Base-by-base conservation (phyloP, 495 filamentous ascomycete species). In the Lasiosphaeris hirsuta region DNA sequence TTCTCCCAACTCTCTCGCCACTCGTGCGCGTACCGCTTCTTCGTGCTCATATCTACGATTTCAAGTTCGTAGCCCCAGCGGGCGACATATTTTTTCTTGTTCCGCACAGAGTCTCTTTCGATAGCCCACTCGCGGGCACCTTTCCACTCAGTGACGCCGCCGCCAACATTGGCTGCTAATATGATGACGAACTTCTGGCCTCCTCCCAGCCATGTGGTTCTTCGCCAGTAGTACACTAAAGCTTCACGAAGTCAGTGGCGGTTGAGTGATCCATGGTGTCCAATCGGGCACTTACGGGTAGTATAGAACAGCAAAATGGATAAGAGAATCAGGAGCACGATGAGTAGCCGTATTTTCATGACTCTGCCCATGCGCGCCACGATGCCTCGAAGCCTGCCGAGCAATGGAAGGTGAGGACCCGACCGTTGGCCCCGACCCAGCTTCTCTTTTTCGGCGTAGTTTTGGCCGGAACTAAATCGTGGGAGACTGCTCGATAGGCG, bases 1-100 rank as follows among this genome's bases (percentile, higher is more conserved):
- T 97, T 97, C 76, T 99, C 94, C 94, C 94, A 99, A 69, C 92
- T 93, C 73, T 99, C 94, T 65, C 94, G 82, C 94, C 94, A 99
- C 67, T 99, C 94, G 69, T 99, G 95, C 45, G 94, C 95, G 69
- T 99, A 99, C 34, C 92, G 83, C 72, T 96, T 97, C 84, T 97
- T 95, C 19, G 92, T 96, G 68, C 90, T 88, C 92, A 99, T 92
- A 64, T 99, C 95, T 57, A 96, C 91, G 56, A 97, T 86, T 65
- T 99, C 94, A 51, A 99, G 75, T 55, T 97, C 88, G 71, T 99
- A 97, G 2, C 94, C 94, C 95, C 95, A 97, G 62, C 81, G 80
- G 38, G 83, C 76, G 1, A 85, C 88, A 64, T 99, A 99, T 57
- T 84, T 85, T 67, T 87, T 85, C 75, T 99, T 99, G 68, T 99